phyloP scores from a whole-genome alignment of 805 yeast genomes.

The Sugiyamaella mastotermitis region DNA sequence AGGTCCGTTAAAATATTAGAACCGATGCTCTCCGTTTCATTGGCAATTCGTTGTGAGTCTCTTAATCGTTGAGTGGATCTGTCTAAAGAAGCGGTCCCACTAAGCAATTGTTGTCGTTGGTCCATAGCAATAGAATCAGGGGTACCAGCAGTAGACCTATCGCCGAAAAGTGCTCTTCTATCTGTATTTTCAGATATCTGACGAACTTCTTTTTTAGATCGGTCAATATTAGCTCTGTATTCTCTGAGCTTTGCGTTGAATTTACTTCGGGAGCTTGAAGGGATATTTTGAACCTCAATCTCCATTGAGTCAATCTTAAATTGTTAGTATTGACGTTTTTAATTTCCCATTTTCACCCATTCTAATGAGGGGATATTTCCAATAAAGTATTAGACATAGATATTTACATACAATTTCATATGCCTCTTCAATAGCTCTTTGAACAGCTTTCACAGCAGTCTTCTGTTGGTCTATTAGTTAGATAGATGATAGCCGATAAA shows the following conservation, averaged over 20 bases:
- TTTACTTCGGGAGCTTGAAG: conserved; percentile 64
- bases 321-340: background rate
- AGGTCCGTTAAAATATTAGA: conserved; percentile 83
- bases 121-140: conserved; percentile 39
- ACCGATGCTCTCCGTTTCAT: conserved; percentile 89
- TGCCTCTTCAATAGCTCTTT: conserved; percentile 70
- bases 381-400: too few relatives aligned
- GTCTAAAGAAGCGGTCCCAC: conserved; percentile 74
- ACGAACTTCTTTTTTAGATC: conserved; percentile 45
- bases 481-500: too few relatives aligned
- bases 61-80: conserved; percentile 75
- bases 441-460: conserved; percentile 52
- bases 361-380: too few relatives aligned
- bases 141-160: conserved; percentile 31
- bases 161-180: conserved; percentile 67
- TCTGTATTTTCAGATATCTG: conserved; percentile 63
- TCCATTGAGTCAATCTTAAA: conserved; percentile 70
- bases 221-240: conserved; percentile 54
- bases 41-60: conserved; percentile 84
- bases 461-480: conserved; percentile 50
- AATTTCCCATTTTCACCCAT: too few relatives aligned
- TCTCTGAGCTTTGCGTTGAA: conserved; percentile 74
- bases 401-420: conserved; percentile 52
- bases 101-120: conserved; percentile 77
- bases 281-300: conserved; percentile 76